Conservation (phyloP, 78 protist genomes). For the Cavenderia fasciculata region DNA sequence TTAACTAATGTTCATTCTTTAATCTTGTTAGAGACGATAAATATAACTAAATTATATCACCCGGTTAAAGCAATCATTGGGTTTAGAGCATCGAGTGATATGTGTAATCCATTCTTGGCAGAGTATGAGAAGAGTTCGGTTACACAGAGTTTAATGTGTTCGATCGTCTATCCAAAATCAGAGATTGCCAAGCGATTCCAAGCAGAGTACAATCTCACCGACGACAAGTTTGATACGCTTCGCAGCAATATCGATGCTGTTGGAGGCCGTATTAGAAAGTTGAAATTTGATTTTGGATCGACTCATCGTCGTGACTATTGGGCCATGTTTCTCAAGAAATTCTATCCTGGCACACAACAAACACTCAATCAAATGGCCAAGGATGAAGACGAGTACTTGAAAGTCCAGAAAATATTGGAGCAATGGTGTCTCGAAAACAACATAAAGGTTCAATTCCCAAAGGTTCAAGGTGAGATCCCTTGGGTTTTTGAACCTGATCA, state of each 20-base stretch:
- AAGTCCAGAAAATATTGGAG: no score
- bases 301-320: conserved; percentile 22
- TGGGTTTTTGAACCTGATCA: no score
- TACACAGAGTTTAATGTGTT: background rate
- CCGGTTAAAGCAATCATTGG: conserved; percentile 1
- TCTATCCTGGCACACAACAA: conserved; percentile 6
- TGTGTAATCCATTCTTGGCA: background rate
- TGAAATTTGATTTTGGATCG: background rate
- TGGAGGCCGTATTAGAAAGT: background rate
- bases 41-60: background rate
- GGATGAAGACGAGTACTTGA: no score
- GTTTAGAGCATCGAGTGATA: background rate
- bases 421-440: no score
- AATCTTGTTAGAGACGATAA: no score
- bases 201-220: background rate
- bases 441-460: no score
- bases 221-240: background rate
- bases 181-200: background rate
- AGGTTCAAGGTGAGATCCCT: no score
- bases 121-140: background rate
- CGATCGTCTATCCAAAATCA: background rate
- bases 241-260: no score
- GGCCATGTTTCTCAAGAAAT: background rate
- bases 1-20: no score
- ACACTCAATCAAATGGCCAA: no score